Conservation (phyloP, 208 protist genomes). For the Leishmania lainsoni region DNA sequence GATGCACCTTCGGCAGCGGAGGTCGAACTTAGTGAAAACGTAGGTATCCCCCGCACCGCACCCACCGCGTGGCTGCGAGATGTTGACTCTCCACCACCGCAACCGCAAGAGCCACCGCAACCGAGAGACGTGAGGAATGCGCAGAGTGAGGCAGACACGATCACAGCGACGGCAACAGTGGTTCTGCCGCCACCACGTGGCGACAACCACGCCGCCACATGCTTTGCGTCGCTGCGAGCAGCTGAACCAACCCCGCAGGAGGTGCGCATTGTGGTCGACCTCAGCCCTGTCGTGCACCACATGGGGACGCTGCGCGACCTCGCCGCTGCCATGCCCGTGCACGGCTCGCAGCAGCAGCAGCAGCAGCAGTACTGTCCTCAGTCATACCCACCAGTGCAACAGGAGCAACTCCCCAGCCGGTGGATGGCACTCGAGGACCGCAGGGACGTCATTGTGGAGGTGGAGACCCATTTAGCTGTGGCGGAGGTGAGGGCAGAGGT, state of each 20-base stretch:
- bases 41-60: constrained; percentile 3
- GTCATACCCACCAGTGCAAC: constrained; percentile 8
- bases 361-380: not conserved
- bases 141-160: not conserved
- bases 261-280: constrained; percentile 21
- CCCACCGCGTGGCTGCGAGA: constrained; percentile 25
- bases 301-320: not conserved
- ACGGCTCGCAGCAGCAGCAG: not conserved
- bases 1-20: not conserved
- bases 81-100: not conserved
- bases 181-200: not conserved
- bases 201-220: not conserved
- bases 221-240: not conserved
- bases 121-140: not conserved
- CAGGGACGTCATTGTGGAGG: constrained; percentile 48
- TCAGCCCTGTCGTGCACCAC: constrained; percentile 16
- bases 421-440: constrained; percentile 33
- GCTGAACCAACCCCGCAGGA: constrained; percentile 9
- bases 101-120: not conserved
- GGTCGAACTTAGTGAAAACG: constrained; percentile 6
- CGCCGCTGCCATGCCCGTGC: not conserved
- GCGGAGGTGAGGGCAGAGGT: not conserved
- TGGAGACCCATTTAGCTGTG: not conserved
- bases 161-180: constrained; percentile 9
- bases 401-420: constrained; percentile 20